A percentile compares a stretch with the other conserved stretches of the same genome.
phyloP scores from a whole-genome alignment of 2,329 filamentous ascomycete species.

The Dactylellina leptospora region DNA sequence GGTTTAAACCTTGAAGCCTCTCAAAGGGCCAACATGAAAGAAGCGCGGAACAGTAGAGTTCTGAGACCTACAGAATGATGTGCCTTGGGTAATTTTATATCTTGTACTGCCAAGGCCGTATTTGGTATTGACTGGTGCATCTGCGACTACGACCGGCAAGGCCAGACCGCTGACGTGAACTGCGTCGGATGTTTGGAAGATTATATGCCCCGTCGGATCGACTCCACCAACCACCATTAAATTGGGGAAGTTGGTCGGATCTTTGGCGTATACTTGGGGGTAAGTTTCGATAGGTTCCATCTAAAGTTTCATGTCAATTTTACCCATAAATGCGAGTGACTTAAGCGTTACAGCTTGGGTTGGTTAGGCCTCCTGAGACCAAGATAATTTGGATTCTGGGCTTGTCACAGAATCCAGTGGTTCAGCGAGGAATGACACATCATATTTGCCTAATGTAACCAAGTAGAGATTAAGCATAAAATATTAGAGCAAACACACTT shows the following conservation, averaged over 20 bases:
- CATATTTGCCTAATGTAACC: no score
- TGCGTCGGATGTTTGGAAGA: background rate
- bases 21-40: background rate
- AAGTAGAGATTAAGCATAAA: no score
- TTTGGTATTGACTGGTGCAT: background rate
- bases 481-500: no score
- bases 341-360: no score
- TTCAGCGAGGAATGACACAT: no score
- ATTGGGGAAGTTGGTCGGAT: background rate
- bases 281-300: no score
- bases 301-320: no score
- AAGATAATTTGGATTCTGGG: no score
- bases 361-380: no score
- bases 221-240: background rate
- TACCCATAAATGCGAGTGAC: no score
- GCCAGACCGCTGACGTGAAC: slow-evolving; percentile 1
- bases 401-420: no score
- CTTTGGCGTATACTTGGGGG: background rate
- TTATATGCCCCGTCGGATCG: background rate
- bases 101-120: background rate
- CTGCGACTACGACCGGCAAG: background rate
- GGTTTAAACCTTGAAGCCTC: no score
- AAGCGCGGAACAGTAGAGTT: background rate
- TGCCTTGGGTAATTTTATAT: background rate
- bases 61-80: background rate